Evolutionary conservation across 2,329 filamentous ascomycete genomes (phyloP), one percentile per base, ranked within the genome.

Genomic region (Hymenoscyphus fraxineus): DNA sequence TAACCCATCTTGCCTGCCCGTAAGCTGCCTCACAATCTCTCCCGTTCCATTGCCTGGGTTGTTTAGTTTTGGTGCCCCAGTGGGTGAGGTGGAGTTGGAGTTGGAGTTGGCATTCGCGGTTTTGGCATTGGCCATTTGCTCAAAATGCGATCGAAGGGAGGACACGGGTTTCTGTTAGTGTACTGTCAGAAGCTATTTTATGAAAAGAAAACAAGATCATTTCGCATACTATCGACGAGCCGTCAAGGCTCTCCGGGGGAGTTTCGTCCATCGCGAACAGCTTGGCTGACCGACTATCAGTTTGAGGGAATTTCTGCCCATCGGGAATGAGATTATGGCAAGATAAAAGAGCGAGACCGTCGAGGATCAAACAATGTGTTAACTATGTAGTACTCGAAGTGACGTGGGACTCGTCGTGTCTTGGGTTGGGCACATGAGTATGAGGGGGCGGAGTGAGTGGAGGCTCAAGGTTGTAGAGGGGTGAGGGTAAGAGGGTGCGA

Each of bases 121-220:
- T 63, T 79, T 79, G 62, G 76, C 68, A 74, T 81, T 85, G 69
- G 83, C 81, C 80, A 94, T 87, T 74, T 89, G 92, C 80, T 95
- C 91, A 76, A 94, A 95, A 72, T 90, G 88, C 68, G 90, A 91
- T 67, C 88, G 85, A 66, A 95, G 81, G 60, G 91, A 93, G 60
- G 91, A 95, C 60, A 95, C 91, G 32, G 92, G 90, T 80, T 88
- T 91, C 89, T 92, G 68, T 22, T 41, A 3, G 35, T n/a, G 32
- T 3, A 60, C 13, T n/a, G 44, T 67, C 59, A 69, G 66, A 63
- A 63, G 35, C 27, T 9, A 3, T 32, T 3, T 44, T 54, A 51
- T 47, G 41, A 61, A 10, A n/a, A 60, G 27, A 44, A 5, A 47
- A 31, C 16, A 9, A 51, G 32, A 13, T 9, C 40, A 12, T 16